Conservation (phyloP, 495 filamentous ascomycete genomes). For the Annulohypoxylon nitens region DNA sequence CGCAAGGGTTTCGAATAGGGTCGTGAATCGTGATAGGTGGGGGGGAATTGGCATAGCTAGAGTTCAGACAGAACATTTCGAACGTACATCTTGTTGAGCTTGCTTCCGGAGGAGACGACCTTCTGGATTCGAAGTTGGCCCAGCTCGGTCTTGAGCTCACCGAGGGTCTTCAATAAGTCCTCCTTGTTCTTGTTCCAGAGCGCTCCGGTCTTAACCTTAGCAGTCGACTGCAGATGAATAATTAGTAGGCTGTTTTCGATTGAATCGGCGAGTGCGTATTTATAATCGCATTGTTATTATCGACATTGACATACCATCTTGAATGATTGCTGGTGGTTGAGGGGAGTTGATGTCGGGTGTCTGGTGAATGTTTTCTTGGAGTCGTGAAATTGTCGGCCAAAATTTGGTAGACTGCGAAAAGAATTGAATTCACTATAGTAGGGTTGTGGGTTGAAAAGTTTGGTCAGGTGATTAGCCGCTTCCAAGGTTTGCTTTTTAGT, state of each 20-base stretch:
- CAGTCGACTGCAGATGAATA: slow-evolving; percentile 72
- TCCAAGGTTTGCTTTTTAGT: slow-evolving; percentile 2
- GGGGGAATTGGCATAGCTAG: neutral
- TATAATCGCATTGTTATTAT: neutral
- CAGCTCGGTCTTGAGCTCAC: slow-evolving; percentile 94
- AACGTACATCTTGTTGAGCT: slow-evolving; percentile 97
- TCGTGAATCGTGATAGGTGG: slow-evolving; percentile 21
- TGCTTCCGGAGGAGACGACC: slow-evolving; percentile 91
- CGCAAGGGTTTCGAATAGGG: neutral
- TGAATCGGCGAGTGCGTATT: neutral
- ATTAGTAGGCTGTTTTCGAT: slow-evolving; percentile 25
- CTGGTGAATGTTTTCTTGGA: slow-evolving; percentile 48
- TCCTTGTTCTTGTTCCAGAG: slow-evolving; percentile 99
- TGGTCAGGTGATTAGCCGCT: slow-evolving; percentile 38
- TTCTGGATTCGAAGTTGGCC: slow-evolving; percentile 95
- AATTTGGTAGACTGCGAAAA: slow-evolving; percentile 49
- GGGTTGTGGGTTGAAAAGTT: slow-evolving; percentile 49
- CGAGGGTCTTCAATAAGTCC: slow-evolving; percentile 92
- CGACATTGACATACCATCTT: slow-evolving; percentile 61
- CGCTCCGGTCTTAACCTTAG: slow-evolving; percentile 92
- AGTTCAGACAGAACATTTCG: slow-evolving; percentile 22
- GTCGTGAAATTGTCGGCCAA: slow-evolving; percentile 52
- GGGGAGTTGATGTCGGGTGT: slow-evolving; percentile 51
- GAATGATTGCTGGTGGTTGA: slow-evolving; percentile 53
- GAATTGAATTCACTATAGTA: slow-evolving; percentile 49